Evolutionary conservation across 805 yeast genomes (phyloP), one percentile per base, ranked within the genome.

Genomic region (Saturnispora saitoi): DNA sequence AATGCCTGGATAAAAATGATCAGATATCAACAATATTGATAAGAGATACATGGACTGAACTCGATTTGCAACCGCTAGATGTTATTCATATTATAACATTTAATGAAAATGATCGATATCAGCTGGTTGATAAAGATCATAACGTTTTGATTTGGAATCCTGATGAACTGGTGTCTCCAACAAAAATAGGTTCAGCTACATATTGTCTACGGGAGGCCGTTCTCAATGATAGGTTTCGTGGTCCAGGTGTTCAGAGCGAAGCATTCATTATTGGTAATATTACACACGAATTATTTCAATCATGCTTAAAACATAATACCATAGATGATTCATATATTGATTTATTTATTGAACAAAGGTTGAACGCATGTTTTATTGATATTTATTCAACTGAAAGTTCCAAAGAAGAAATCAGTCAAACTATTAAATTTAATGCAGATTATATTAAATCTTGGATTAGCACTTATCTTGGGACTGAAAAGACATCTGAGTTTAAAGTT

Each of bases 91-190:
- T 84, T 4, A 70, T 85, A 10, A 74, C 81, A 4, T 72, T 63
- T 4, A 39, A 51, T 3, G 24, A 44, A 11, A 39, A 45, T 15
- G 51, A 40, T 3, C 64, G 62, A 37, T 72, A 74, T 1, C 64
- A 62, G 17, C 53, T 80, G 3, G 73, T 83, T 8, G 86, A 82
- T 54, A 70, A 72, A 42, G 73, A 75, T 50, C 65, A 72, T 31
- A 80, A 83, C 55, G 61, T 89, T n/a, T 64, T 90, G 28, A 73
- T 91, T 19, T 75, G 93, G 75, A 77, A 85, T 54, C 99, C 99
- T 0, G 98, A 93, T 60, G 66, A 78, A 4, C 65, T 93, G 11
- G 66, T 91, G 0, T 78, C 96, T 0, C 89, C 96, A 2, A 93
- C 98, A 0, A 68, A 82, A 4, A 76, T 89, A 1, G 83, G 96